Evolutionary conservation across 345 rosid genomes (phyloP), one percentile per base, ranked within the genome.

Genomic region (Brassica nigra): DNA sequence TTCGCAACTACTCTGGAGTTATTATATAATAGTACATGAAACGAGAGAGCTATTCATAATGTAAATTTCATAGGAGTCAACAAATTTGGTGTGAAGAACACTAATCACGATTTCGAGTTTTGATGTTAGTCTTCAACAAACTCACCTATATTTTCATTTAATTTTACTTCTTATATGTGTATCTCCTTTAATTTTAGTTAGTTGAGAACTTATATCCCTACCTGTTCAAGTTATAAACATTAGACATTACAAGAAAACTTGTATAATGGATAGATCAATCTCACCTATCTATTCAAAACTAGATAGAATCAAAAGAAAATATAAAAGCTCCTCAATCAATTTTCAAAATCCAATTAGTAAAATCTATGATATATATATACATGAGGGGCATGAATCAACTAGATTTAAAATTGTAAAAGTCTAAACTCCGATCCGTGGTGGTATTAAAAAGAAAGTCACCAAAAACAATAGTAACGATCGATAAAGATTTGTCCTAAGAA

Each of bases 51-150:
- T 66, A 27, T 8, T 9, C n/a, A 27, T 2, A 36, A 62, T 80
- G 66, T 3, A 49, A 20, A 47, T 23, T 2, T 10, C 44, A 68
- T 27, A 71, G 54, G 70, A 74, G 71, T 80, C 75, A 62, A 33
- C 54, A 68, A 1, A 47, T 15, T 52, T 68, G 83, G 79, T 80
- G 59, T 52, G 83, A 80, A 52, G n/a, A 79, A 15, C 27, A 28
- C 75, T 68, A 4, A 23, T 42, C 65, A 74, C 28, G 70, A 61
- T 67, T 67, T 28, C 27, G 70, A 62, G 16, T 61, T 68, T 10
- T 52, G 47, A 80, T 23, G 47, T 49, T 79, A 74, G 70, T 79
- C 78, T 49, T 74, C 80, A 68, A 27, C 82, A 74, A 79, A 74
- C 59, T 68, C 71, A 74, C 71, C 82, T 79, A 62, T 68, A 62